phyloP scores from a whole-genome alignment of 768 basidiomycete species.

The Cystobasidium onofrii region DNA sequence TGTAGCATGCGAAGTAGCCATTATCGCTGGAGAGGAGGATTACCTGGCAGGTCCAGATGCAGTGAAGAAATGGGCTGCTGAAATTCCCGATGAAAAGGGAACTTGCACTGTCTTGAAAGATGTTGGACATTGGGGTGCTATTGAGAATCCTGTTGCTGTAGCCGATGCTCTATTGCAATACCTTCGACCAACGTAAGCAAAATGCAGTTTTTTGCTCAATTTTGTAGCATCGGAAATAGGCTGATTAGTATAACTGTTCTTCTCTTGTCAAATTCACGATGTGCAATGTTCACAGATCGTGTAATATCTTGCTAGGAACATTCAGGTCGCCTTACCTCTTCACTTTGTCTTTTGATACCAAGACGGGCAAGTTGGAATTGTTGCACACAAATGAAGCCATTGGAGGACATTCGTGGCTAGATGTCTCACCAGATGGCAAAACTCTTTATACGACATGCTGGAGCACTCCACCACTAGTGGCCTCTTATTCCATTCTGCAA shows the following conservation, averaged over 20 bases:
- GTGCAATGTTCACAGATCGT: neutral
- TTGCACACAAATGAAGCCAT: conserved; percentile 10
- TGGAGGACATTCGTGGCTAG: conserved; percentile 25
- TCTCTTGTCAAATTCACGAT: no score
- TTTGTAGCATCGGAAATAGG: no score
- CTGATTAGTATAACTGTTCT: neutral
- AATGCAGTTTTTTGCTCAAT: no score
- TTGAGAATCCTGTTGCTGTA: conserved; percentile 28
- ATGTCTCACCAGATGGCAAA: conserved; percentile 25
- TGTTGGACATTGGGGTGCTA: conserved; percentile 31
- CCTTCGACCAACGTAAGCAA: conserved; percentile 9
- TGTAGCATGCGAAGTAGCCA: neutral
- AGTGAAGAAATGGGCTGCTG: conserved; percentile 2
- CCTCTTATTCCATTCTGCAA: conserved; percentile 35
- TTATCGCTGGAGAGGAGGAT: conserved; percentile 31
- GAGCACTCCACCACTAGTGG: conserved; percentile 39
- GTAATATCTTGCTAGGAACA: conserved; percentile 12
- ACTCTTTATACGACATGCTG: conserved; percentile 41
- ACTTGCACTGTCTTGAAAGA: conserved; percentile 14
- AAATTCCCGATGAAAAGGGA: conserved; percentile 26
- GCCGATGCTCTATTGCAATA: conserved; percentile 1
- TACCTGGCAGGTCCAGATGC: conserved; percentile 21
- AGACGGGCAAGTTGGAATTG: neutral
- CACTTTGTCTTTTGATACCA: conserved; percentile 12
- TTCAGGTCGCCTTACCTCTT: conserved; percentile 26